Conservation (phyloP, 495 filamentous ascomycete genomes). For the Glutinoglossum americanum region DNA sequence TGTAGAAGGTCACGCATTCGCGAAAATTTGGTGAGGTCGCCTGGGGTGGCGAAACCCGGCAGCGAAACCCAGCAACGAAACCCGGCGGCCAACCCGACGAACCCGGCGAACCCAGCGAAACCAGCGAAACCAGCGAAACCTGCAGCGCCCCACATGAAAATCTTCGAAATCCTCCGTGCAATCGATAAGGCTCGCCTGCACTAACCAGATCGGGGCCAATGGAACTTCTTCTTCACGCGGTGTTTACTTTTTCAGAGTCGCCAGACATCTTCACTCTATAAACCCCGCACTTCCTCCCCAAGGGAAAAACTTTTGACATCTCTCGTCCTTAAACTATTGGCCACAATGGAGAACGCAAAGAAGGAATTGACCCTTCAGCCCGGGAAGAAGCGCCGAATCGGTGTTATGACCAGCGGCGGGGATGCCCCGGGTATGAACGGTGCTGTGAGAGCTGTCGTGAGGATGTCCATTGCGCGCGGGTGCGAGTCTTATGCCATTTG, state of each 20-base stretch:
- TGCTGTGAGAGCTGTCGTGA: slow-evolving; percentile 78
- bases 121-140: too few species aligned
- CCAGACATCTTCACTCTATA: too few species aligned
- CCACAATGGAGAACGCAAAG: background rate
- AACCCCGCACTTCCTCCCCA: too few species aligned
- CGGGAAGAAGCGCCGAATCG: slow-evolving; percentile 52
- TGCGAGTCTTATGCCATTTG: slow-evolving; percentile 80
- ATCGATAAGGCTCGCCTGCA: too few species aligned
- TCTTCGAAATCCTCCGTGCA: too few species aligned
- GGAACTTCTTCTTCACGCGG: background rate
- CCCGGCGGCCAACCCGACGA: too few species aligned
- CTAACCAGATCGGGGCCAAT: background rate
- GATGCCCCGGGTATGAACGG: slow-evolving; percentile 98
- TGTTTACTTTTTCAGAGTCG: background rate
- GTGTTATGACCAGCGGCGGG: slow-evolving; percentile 88
- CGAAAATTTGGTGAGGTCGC: too few species aligned
- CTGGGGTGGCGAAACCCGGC: too few species aligned
- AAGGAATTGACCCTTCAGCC: background rate
- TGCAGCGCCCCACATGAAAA: too few species aligned
- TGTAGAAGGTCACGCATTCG: too few species aligned
- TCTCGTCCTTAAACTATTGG: background rate
- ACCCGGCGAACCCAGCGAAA: too few species aligned
- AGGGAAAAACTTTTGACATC: background rate
- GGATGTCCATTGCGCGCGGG: slow-evolving; percentile 68
- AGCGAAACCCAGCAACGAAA: too few species aligned